Conservation (phyloP, 2,329 filamentous ascomycete species). For the Tolypocladium paradoxum region DNA sequence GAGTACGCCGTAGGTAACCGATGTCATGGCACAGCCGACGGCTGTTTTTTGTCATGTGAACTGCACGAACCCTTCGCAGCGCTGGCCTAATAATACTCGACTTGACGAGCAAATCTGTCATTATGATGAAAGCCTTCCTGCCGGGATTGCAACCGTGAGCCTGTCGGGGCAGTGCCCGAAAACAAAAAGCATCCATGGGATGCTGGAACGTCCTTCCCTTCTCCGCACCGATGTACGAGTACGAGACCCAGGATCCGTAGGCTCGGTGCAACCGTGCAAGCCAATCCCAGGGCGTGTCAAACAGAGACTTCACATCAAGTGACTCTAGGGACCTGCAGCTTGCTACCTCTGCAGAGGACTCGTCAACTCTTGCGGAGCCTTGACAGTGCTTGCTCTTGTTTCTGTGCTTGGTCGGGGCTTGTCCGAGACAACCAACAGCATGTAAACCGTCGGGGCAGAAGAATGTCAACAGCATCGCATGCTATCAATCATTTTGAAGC, state of each 20-base stretch:
- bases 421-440: too few relatives aligned
- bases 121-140: not conserved
- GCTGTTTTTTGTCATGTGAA: not conserved
- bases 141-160: not conserved
- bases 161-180: not conserved
- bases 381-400: too few relatives aligned
- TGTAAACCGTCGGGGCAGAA: not conserved
- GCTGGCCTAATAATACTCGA: too few relatives aligned
- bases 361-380: too few relatives aligned
- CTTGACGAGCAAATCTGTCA: not conserved
- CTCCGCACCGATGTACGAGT: not conserved
- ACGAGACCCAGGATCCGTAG: too few relatives aligned
- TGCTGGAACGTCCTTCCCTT: not conserved
- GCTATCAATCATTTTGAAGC: not conserved
- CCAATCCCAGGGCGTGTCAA: not conserved
- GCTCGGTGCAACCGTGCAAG: not conserved
- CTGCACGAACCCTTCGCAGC: not conserved
- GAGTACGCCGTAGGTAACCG: too few relatives aligned
- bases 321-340: not conserved
- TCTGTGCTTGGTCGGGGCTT: too few relatives aligned
- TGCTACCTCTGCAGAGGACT: too few relatives aligned
- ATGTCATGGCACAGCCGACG: not conserved
- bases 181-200: not conserved
- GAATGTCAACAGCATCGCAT: not conserved
- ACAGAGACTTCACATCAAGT: not conserved